A percentile compares a stretch with the other conserved stretches of the same genome.
phyloP scores from a whole-genome alignment of 2,329 filamentous ascomycete genomes.

The Aspergillus carbonarius region DNA sequence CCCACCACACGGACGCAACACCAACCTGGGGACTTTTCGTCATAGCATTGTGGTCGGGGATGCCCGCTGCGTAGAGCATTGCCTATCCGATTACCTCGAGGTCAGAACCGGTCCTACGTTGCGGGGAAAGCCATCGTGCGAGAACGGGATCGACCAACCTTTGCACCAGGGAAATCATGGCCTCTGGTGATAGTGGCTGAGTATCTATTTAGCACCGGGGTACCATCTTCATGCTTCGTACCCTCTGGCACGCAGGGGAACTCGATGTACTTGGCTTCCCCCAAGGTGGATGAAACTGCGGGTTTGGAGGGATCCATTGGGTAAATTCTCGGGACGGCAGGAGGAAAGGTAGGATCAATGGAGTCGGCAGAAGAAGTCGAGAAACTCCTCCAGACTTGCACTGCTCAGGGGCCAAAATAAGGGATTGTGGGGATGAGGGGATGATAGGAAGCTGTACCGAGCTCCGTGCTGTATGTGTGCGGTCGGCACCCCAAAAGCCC shows the following conservation, averaged over 20 bases:
- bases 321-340: not conserved
- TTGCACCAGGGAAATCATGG: conserved; percentile 89
- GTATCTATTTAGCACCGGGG: conserved; percentile 76
- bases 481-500: conserved; percentile 21
- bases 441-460: conserved; percentile 14
- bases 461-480: conserved; percentile 5
- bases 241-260: conserved; percentile 57
- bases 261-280: conserved; percentile 55
- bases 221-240: conserved; percentile 55
- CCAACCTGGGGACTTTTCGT: conserved; percentile 88
- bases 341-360: not conserved
- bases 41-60: conserved; percentile 80
- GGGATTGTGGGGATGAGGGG: conserved; percentile 19
- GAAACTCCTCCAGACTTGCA: not conserved
- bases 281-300: conserved; percentile 29
- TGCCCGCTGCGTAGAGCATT: conserved; percentile 92
- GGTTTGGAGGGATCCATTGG: conserved; percentile 26
- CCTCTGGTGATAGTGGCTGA: conserved; percentile 77
- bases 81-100: conserved; percentile 54
- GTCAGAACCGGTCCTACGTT: conserved; percentile 6
- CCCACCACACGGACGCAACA: conserved; percentile 93
- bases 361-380: not conserved
- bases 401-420: conserved; percentile 17
- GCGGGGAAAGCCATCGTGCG: not conserved
- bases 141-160: conserved; percentile 53